Conservation (phyloP, 257 asterid species). For the Echites panduratus region DNA sequence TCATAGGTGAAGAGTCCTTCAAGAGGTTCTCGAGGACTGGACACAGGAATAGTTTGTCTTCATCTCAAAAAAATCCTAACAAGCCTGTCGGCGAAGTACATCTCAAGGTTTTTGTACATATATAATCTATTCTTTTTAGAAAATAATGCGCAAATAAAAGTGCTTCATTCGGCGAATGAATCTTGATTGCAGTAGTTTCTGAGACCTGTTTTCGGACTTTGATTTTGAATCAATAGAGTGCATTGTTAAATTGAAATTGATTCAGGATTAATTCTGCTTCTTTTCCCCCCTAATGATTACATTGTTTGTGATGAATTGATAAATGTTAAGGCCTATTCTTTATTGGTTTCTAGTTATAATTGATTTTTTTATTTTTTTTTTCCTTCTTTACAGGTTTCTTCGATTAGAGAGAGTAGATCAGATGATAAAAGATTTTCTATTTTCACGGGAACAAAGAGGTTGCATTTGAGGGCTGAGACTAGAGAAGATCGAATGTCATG, state of each 20-base stretch:
- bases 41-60: slow-evolving; percentile 25
- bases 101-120: slow-evolving; percentile 43
- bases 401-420: slow-evolving; percentile 79
- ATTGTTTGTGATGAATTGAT: not conserved
- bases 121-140: slow-evolving; percentile 4
- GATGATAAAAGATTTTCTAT: slow-evolving; percentile 92
- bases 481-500: slow-evolving; percentile 74
- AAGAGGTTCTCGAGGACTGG: slow-evolving; percentile 42
- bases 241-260: not conserved
- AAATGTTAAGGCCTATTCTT: not conserved
- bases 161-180: not conserved
- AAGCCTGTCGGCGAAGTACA: slow-evolving; percentile 92
- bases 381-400: slow-evolving; percentile 68
- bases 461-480: slow-evolving; percentile 83
- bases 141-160: not conserved
- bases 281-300: not conserved
- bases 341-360: slow-evolving; percentile 13
- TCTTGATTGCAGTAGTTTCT: not conserved
- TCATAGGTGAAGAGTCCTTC: slow-evolving; percentile 79
- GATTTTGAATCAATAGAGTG: not conserved
- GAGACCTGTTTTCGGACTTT: not conserved
- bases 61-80: slow-evolving; percentile 34
- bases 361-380: slow-evolving; percentile 9
- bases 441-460: slow-evolving; percentile 89
- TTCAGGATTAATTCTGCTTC: not conserved